phyloP scores from a whole-genome alignment of 805 yeast genomes.

The Pichia californica region DNA sequence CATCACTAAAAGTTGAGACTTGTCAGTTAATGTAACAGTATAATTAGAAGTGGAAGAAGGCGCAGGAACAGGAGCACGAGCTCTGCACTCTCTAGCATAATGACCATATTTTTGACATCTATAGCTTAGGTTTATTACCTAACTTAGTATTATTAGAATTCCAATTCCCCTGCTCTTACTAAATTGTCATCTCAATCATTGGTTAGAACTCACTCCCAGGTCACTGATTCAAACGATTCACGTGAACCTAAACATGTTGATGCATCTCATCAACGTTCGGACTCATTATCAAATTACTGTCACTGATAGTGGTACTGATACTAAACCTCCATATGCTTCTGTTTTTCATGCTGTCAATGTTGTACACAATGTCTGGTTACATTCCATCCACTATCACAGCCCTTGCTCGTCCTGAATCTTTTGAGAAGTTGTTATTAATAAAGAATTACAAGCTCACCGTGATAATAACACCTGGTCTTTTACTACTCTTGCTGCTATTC shows the following conservation, averaged over 20 bases:
- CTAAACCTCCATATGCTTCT: too few relatives aligned
- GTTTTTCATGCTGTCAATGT: too few relatives aligned
- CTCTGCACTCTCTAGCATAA: neutral
- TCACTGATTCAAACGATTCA: too few relatives aligned
- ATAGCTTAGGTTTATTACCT: neutral
- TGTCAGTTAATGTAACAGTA: neutral
- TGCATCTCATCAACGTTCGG: too few relatives aligned
- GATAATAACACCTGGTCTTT: neutral
- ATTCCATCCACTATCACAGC: neutral
- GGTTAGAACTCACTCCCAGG: too few relatives aligned
- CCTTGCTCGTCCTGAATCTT: neutral
- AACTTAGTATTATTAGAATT: neutral
- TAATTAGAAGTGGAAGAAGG: neutral
- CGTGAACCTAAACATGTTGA: too few relatives aligned
- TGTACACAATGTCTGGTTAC: neutral
- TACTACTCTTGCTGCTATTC: neutral
- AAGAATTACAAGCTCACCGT: neutral
- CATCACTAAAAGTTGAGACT: neutral
- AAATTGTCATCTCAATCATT: too few relatives aligned
- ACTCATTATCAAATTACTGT: too few relatives aligned
- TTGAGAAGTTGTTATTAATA: neutral
- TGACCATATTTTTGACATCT: constrained; percentile 1
- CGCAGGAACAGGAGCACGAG: neutral
- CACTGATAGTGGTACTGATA: too few relatives aligned
- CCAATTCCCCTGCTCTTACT: too few relatives aligned